Conservation (phyloP, 495 filamentous ascomycete species). For the Podospora fimiseda region DNA sequence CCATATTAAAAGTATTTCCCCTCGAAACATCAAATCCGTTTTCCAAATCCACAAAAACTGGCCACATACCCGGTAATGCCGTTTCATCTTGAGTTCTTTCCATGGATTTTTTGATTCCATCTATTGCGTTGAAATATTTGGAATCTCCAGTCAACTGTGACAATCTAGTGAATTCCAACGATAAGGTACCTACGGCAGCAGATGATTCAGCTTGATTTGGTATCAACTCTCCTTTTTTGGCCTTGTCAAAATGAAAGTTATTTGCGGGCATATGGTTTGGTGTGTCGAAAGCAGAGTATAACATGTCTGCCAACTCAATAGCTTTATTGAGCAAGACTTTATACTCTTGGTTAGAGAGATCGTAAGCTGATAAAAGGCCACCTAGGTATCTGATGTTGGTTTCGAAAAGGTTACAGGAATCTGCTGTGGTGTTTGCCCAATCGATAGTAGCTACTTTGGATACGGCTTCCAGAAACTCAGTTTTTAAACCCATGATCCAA, state of each 20-base stretch:
- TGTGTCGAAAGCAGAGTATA: conserved; percentile 83
- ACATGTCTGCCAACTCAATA: conserved; percentile 70
- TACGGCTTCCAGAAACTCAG: conserved; percentile 75
- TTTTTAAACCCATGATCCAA: conserved; percentile 83
- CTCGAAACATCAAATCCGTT: conserved; percentile 21
- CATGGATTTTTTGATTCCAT: conserved; percentile 67
- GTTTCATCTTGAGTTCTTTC: conserved; percentile 62
- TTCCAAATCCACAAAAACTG: conserved; percentile 54
- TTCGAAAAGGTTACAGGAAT: conserved; percentile 63
- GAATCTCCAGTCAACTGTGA: conserved; percentile 73
- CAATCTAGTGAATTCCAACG: conserved; percentile 78
- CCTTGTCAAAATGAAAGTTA: conserved; percentile 50
- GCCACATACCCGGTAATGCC: conserved; percentile 77
- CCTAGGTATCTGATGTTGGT: conserved; percentile 75
- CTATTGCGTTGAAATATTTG: conserved; percentile 79
- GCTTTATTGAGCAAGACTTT: conserved; percentile 66
- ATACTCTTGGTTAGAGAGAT: conserved; percentile 58
- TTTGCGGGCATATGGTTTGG: conserved; percentile 81
- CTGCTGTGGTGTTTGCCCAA: conserved; percentile 60
- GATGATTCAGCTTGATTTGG: conserved; percentile 26
- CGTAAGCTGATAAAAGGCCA: conserved; percentile 70
- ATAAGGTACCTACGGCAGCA: conserved; percentile 71
- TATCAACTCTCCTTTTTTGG: conserved; percentile 56
- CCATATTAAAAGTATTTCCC: conserved; percentile 55
- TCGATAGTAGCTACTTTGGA: conserved; percentile 64